A percentile compares a stretch with the other conserved stretches of the same genome.
phyloP scores from a whole-genome alignment of 495 filamentous ascomycete species.

The Penicillium desertorum region DNA sequence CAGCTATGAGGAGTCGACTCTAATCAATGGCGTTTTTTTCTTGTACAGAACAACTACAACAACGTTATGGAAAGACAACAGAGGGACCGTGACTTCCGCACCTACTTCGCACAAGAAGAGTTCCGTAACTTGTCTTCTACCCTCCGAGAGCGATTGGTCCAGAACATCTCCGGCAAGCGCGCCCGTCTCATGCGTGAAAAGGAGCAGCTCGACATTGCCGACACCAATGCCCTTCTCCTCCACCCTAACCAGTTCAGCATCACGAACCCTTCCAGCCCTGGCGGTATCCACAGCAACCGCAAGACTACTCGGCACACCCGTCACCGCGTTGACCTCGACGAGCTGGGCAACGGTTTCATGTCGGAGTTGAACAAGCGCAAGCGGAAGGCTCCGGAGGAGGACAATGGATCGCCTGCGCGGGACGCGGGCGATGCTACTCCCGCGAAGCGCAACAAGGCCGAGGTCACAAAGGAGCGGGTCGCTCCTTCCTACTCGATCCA shows the following conservation, averaged over 20 bases:
- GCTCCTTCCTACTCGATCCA: constrained; percentile 73
- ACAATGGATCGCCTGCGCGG: constrained; percentile 68
- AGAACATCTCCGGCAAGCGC: constrained; percentile 72
- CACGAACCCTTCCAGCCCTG: constrained; percentile 74
- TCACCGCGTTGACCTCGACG: constrained; percentile 76
- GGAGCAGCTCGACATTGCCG: constrained; percentile 82
- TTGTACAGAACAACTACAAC: constrained; percentile 40
- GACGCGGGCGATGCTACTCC: constrained; percentile 50
- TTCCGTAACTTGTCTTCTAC: constrained; percentile 73
- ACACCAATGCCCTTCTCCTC: constrained; percentile 81
- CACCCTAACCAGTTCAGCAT: constrained; percentile 93
- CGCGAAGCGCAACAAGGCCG: constrained; percentile 45
- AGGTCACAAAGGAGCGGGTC: constrained; percentile 40
- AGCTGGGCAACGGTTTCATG: constrained; percentile 62
- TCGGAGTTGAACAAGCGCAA: constrained; percentile 72
- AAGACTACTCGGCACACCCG: constrained; percentile 85
- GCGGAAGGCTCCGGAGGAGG: constrained; percentile 68
- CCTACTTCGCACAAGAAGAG: constrained; percentile 78
- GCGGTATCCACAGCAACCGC: constrained; percentile 74
- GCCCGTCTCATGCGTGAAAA: constrained; percentile 80
- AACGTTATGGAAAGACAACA: constrained; percentile 42
- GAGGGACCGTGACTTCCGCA: constrained; percentile 48
- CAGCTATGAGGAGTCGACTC: neutral
- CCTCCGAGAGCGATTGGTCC: constrained; percentile 79
- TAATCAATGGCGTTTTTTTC: constrained; percentile 3